Percentiles rank a stretch among this genome's conserved stretches.
phyloP scores from a whole-genome alignment of 805 yeast species.

The Myxozyma monticola region DNA sequence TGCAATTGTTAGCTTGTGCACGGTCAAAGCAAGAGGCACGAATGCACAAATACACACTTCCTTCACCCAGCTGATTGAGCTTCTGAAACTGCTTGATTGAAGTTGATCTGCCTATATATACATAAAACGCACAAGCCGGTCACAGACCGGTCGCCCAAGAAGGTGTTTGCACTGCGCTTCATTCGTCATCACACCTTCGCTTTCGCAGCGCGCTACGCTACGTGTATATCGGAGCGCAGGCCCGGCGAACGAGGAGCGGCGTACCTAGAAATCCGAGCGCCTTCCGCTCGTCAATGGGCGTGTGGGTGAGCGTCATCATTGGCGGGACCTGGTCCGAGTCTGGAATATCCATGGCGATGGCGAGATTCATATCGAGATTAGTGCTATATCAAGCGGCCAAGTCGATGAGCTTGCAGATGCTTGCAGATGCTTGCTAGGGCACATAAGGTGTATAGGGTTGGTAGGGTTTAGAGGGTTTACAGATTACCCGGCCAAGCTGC shows the following conservation, averaged over 20 bases:
- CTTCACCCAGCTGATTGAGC: conserved; percentile 23
- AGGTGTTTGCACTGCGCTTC: conserved; percentile 1
- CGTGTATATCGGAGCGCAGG: background rate
- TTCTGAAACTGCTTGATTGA: conserved; percentile 8
- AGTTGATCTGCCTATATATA: conserved; percentile 2
- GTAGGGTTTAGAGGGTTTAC: too few species aligned
- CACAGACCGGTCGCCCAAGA: background rate
- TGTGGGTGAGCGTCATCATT: conserved; percentile 10
- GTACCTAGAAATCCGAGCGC: conserved; percentile 16
- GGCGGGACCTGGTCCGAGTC: background rate
- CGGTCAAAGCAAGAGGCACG: background rate
- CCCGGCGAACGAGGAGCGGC: background rate
- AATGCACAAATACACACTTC: conserved; percentile 26
- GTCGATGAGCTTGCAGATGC: too few species aligned
- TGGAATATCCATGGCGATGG: background rate
- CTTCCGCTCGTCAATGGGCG: background rate
- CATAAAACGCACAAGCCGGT: background rate
- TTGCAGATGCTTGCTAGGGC: too few species aligned
- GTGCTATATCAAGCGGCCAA: too few species aligned
- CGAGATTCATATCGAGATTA: background rate
- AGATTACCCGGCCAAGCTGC: too few species aligned
- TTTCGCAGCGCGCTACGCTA: background rate
- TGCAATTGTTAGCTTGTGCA: background rate
- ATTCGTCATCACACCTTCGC: background rate
- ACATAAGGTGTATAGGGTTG: too few species aligned